Evolutionary conservation across 306 rosid species (phyloP), one percentile per base, ranked within the genome.

Genomic region (Abrus precatorius): DNA sequence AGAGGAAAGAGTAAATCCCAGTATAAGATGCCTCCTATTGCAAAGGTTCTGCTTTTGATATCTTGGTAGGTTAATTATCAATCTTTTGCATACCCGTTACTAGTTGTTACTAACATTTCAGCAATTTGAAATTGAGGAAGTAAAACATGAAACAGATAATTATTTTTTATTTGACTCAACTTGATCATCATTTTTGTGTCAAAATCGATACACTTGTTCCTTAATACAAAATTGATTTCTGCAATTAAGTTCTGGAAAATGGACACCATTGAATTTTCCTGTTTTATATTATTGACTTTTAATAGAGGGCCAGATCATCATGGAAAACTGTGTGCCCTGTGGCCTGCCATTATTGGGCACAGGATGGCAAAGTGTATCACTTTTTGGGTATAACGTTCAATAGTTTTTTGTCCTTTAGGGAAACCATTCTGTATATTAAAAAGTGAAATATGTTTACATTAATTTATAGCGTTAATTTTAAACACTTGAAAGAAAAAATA

Each of bases 31-130:
- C 86, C 89, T 38, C 6, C 30, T 14, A 9, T 60, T 70, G 80
- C 86, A 32, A 84, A 76, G 84, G 8, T 78, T 82, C 92, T 92
- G 64, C 52, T 83, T 59, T 62, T 71, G 30, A 48, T 92, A 65
- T 90, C 98, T 69, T 94, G 97, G 98, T 94, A 81, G 33, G 92
- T 83, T 6, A 9, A 45, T 33, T 6, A 9, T 61, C 47, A 36
- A 72, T 83, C 69, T 73, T 75, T 69, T 73, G 66, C 38, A 44
- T 11, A 9, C 10, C 3, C 5, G 1, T 48, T 54, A 13, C 38
- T 61, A 9, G 13, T 7, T 84, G n/a, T 45, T 54, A 14, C 30
- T 14, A 36, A 38, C 36, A 14, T 7, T 28, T 70, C 30, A 54
- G 13, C 60, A 61, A 33, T 10, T 61, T 33, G 28, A 62, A 20